Base-by-base conservation (phyloP, 768 basidiomycete species). In the Suillus placidus region DNA sequence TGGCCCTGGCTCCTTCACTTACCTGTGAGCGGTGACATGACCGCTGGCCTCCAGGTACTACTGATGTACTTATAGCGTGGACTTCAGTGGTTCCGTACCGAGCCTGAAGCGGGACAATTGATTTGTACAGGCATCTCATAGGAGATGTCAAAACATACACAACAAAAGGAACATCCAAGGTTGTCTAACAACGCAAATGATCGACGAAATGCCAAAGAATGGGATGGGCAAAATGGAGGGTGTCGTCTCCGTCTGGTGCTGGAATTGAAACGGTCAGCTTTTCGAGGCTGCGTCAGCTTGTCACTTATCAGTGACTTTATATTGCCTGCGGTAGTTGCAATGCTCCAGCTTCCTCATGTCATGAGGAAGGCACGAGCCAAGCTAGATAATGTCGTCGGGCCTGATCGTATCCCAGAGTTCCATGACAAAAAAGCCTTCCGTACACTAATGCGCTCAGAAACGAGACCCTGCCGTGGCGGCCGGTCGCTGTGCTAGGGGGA, bases 301-400 rank as follows among this genome's bases (percentile, higher is more conserved):
- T 52, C 14, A 30, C 26, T 52, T 52, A 18, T 52, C 26, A 16
- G 9, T 32, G 18, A 54, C 18, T 54, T 52, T 10, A 32, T 54
- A 30, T 54, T 32, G 30, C 9, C 4, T 1, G 60, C 10, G 67
- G 56, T 77, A 35, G 45, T 75, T 30, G 72, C 69, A 6, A 73
- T 76, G 73, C 67, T 70, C 9, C 54, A 66, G 6, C 67, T 74
- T 57, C 77, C 75, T 1, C 65, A 74, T 26, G 70, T 71, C 4
- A 74, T 74, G 62, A 62, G 62, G 42, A 68, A 68, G 38, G 76
- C 72, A 0, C 68, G 72, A 38, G 66, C n/a, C 2, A 70, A 76
- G 61, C 56, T 79, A 6, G 72, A 78, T 35, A 54, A 64, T 6
- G 66, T 73, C 18, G 54, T 74, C 12, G 78, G 77, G 23, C 42